Evolutionary conservation across 2,329 filamentous ascomycete species (phyloP), one percentile per base, ranked within the genome.

Genomic region (Ophiostoma sp.): DNA sequence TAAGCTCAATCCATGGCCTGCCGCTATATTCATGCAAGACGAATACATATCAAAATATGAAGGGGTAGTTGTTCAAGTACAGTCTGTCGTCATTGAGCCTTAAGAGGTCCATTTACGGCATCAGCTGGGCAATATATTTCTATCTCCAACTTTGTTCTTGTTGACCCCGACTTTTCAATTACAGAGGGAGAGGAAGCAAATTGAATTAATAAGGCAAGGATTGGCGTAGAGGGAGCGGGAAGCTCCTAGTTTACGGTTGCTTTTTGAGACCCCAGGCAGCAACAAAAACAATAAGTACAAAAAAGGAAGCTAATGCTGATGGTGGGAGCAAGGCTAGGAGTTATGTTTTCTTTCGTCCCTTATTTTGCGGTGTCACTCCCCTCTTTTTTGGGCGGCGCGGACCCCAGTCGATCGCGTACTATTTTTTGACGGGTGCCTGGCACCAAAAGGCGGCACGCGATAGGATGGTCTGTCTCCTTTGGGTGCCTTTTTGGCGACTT

Each of bases 401-500:
- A 45, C 66, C 42, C 45, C 28, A 36, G 45, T 69, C 11, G 25
- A 28, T 69, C 11, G 25, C 42, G 31, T 45, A 52, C 66, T 55
- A 69, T 55, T 45, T 59, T 72, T 50, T 61, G 45, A 25, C 39
- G 69, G 69, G 55, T 71, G 69, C 69, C 69, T 71, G 69, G 69
- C 55, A 71, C 52, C 33, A 70, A 36, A 55, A 33, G 19, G 33
- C 33, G 48, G 48, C 66, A 55, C 66, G 68, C 68, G 50, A 70
- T 57, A 39, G 45, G 45, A 28, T 45, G 28, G 45, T 36, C 28
- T 66, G 55, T 19, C 8, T 8, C 42, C 15, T 48, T 48, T 48
- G 12, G 42, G 1, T 17, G 42, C 17, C 42, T 48, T 22, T 25
- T 28, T 55, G 50, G 50, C n/a, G 57, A 19, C 57, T 61, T 42